A percentile compares a stretch with the other conserved stretches of the same genome.
Conservation (phyloP, 306 rosid species). For the Pachyrhizus erosus region DNA sequence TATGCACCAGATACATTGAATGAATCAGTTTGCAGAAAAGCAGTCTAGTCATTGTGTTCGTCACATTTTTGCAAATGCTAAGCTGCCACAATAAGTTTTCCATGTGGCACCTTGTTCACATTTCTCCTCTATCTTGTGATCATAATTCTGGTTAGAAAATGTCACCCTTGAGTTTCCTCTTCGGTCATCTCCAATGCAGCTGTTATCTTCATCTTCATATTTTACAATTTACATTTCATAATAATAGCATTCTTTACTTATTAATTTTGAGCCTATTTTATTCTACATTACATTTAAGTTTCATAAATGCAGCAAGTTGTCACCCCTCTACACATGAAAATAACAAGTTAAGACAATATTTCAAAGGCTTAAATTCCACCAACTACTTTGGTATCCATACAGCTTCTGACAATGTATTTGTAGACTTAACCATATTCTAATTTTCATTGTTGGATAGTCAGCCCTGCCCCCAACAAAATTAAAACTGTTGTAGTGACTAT, state of each 20-base stretch:
- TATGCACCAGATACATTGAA: too few species aligned
- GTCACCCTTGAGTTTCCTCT: not conserved
- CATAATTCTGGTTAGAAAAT: not conserved
- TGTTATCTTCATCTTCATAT: not conserved
- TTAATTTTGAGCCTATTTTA: not conserved
- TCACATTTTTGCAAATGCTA: not conserved
- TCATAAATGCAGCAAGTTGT: not conserved
- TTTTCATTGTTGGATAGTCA: not conserved
- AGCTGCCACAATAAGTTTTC: constrained; percentile 7
- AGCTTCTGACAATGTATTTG: not conserved
- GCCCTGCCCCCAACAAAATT: not conserved
- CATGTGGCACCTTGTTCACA: not conserved
- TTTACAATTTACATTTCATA: constrained; percentile 13
- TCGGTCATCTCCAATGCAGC: not conserved
- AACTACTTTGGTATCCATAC: not conserved
- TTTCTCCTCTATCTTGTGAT: not conserved
- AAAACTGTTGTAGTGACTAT: not conserved
- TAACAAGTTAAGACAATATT: not conserved
- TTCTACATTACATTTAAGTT: not conserved
- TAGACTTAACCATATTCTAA: not conserved
- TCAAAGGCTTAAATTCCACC: not conserved
- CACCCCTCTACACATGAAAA: not conserved
- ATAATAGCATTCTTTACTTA: not conserved
- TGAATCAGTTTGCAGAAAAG: too few species aligned
- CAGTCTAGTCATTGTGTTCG: too few species aligned